A percentile compares a stretch with the other conserved stretches of the same genome.
Conservation (phyloP, 345 rosid genomes). For the Populus deltoides region DNA sequence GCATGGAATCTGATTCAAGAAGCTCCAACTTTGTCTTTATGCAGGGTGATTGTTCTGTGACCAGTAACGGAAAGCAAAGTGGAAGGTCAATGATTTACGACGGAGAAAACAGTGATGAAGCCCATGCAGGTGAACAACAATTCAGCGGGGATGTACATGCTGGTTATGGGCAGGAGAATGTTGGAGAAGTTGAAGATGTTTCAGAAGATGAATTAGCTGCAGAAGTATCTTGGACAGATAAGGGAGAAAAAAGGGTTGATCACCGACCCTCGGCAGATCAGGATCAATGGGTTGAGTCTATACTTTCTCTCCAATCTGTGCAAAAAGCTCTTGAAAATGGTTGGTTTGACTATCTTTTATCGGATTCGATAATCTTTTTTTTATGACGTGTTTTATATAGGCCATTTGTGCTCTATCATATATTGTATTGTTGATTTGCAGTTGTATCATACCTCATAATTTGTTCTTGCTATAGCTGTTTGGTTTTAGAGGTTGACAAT, state of each 20-base stretch:
- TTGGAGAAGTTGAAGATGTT: constrained; percentile 34
- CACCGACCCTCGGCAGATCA: constrained; percentile 30
- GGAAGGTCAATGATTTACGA: constrained; percentile 43
- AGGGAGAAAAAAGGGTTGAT: constrained; percentile 43
- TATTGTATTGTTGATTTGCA: neutral
- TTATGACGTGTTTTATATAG: neutral
- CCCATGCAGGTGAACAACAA: constrained; percentile 34
- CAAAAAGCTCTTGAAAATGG: constrained; percentile 72
- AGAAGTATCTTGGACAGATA: constrained; percentile 39
- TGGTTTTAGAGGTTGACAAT: neutral
- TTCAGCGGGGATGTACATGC: constrained; percentile 43
- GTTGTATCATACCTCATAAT: neutral
- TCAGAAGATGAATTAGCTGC: constrained; percentile 47
- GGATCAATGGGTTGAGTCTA: constrained; percentile 56
- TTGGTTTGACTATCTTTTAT: constrained; percentile 15
- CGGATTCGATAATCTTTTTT: neutral
- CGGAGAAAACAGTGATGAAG: constrained; percentile 56
- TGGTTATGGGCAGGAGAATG: constrained; percentile 39
- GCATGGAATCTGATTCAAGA: constrained; percentile 83
- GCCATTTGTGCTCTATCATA: neutral
- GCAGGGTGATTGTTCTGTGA: constrained; percentile 52
- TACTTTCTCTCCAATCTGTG: constrained; percentile 48
- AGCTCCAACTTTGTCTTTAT: constrained; percentile 76
- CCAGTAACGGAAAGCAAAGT: constrained; percentile 53
- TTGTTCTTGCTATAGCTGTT: neutral